These are phyloP conservation scores for Adansonia madagascariensis DNA, from an alignment of 441 rosid genomes.

Conservation along the genomic window DNA sequence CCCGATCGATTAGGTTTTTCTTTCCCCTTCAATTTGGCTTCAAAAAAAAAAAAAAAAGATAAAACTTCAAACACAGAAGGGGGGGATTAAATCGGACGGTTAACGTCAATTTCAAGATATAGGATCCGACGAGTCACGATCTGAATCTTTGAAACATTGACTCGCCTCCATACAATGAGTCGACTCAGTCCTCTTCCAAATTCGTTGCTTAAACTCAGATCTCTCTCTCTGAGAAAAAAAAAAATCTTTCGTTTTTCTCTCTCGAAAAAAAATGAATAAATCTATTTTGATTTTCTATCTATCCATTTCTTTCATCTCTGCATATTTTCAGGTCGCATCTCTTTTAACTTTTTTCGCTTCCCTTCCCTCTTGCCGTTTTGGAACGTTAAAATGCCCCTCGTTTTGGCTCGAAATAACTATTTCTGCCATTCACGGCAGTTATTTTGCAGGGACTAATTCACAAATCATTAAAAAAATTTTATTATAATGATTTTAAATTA, in stretches of 20 bases:
- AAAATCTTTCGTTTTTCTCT: background rate
- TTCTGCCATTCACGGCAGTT: constrained; percentile 20
- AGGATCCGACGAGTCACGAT: constrained; percentile 50
- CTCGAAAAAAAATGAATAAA: background rate
- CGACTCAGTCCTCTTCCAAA: background rate
- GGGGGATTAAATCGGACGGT: constrained; percentile 35
- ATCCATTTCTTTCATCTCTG: constrained; percentile 6
- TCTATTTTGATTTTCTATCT: constrained; percentile 13
- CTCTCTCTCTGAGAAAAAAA: constrained; percentile 29
- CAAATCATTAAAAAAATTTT: too few species aligned
- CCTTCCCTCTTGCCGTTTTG: background rate
- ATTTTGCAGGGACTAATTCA: background rate
- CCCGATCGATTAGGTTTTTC: constrained; percentile 33
- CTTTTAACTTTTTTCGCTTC: background rate
- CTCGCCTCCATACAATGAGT: background rate
- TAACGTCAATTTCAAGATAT: constrained; percentile 23
- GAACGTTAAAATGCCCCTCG: background rate
- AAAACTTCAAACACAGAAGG: background rate
- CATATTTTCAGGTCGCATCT: constrained; percentile 11
- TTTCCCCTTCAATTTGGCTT: constrained; percentile 21
- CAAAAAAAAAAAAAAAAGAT: too few species aligned
- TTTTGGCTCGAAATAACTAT: background rate
- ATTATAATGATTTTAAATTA: background rate
- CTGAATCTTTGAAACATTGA: background rate
- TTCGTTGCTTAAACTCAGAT: constrained; percentile 36